Evolutionary conservation across 495 filamentous ascomycete genomes (phyloP).

Genomic region (Aeminium ludgeri): DNA sequence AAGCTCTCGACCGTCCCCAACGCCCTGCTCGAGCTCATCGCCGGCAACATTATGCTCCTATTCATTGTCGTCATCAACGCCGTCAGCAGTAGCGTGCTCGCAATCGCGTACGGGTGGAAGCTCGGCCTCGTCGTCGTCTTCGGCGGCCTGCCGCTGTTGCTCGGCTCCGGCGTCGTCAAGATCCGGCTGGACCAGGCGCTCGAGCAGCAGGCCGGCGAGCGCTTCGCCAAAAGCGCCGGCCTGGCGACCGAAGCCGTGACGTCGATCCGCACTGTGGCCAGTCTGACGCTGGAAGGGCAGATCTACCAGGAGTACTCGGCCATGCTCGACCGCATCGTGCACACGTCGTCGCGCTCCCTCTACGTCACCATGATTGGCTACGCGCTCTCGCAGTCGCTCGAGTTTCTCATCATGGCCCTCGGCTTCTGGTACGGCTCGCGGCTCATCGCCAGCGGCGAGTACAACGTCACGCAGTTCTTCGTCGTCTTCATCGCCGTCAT

Average conservation of each 20-base stretch:
- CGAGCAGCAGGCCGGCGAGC: conserved; percentile 15
- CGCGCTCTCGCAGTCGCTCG: conserved; percentile 22
- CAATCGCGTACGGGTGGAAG: conserved; percentile 21
- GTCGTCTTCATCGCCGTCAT: conserved; percentile 44
- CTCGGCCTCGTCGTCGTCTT: conserved; percentile 24
- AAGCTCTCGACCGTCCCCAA: conserved; percentile 39
- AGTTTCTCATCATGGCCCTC: conserved; percentile 34
- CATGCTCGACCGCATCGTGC: conserved; percentile 4
- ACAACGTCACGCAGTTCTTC: conserved; percentile 35
- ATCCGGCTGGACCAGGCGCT: conserved; percentile 29
- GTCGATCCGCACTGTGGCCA: conserved; percentile 39
- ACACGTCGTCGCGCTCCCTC: not conserved
- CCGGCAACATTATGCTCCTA: conserved; percentile 21
- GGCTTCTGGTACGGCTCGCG: conserved; percentile 30
- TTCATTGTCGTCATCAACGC: conserved; percentile 22
- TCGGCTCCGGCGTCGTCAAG: conserved; percentile 24
- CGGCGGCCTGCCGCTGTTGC: conserved; percentile 18
- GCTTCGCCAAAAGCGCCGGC: conserved; percentile 20
- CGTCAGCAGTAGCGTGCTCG: conserved; percentile 17
- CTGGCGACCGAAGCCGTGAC: conserved; percentile 36
- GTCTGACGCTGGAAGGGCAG: conserved; percentile 28
- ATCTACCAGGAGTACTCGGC: conserved; percentile 11
- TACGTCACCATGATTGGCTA: conserved; percentile 8
- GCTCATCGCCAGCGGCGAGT: conserved; percentile 34
- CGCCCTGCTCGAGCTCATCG: conserved; percentile 20